Evolutionary conservation across 805 yeast genomes (phyloP), one percentile per base, ranked within the genome.

Genomic region (Ogataea kodamae): DNA sequence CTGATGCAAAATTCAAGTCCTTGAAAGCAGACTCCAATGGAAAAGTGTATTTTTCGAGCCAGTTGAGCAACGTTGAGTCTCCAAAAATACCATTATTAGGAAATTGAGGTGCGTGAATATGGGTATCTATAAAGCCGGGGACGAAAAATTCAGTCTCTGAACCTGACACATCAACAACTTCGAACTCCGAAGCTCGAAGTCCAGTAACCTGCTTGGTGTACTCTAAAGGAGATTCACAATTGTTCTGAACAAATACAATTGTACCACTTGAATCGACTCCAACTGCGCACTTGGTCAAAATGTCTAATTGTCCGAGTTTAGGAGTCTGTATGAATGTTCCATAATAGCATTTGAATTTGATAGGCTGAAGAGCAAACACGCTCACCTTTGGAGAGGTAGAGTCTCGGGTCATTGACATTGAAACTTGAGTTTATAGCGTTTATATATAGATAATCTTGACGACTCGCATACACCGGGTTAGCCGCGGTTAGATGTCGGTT

Each of bases 31-130:
- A 65, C 59, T 92, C 98, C 36, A 89, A 59, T 1, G 96, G 95
- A 66, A 89, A 92, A 0, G 98, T 92, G 56, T 87, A 88, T 14
- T 72, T 76, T 16, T 76, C 72, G 28, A 92, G 68, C 98, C 98
- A 92, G 45, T 90, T 95, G 36, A 92, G 64, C 25, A 92, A 65
- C 2, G 95, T 90, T 3, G 86, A 67, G 39, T 80, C 81, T 16
- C 95, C 89, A 42, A 94, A 90, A 16, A 92, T 76, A 8, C 94
- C 92, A 29, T 70, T 67, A 54, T 84, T 84, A 9, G 92, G 92
- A 49, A 74, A 84, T 57, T 84, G 94, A 3, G 94, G 78, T 2
- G 94, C 92, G 57, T 84, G 94, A 28, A 81, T 79, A 54, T 84
- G 94, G 1, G 92, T 81, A 48, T 85, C 94, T 5, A 84, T 61